Base-by-base conservation (phyloP, 345 rosid genomes). In the Aquilaria malaccensis region DNA sequence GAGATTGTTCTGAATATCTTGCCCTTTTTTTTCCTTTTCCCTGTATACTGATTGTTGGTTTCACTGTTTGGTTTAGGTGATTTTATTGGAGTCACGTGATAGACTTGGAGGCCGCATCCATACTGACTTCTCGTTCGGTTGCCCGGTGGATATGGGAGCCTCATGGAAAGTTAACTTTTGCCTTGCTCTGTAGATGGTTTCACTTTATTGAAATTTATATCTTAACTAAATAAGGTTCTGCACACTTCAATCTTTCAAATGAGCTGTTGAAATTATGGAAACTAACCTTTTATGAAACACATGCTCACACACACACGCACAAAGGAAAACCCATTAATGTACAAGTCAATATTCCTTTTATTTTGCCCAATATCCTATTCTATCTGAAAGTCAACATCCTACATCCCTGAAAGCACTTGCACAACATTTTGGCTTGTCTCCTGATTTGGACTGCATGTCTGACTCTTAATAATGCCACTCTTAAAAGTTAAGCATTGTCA, bases 71-170 rank as follows among this genome's bases (percentile, higher is more conserved):
- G 12, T 55, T 29, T 58, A 88, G 96, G 97, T 91, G 58, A 72
- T 73, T 51, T 68, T 91, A 70, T 80, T 85, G 32, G 98, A 92
- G 76, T 92, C 98, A 37, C 82, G 96, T 1, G 79, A 88, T 63
- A 79, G 98, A 73, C 80, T 88, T 65, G 98, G 98, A 63, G 98
- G 98, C 43, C 95, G 96, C 1, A 85, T 88, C 59, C 88, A 86
- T 65, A 92, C 98, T 2, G 96, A 92, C 76, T 83, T 84, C 69
- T 81, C 98, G 9, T 86, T 88, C 69, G 97, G 97, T 50, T 91
- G 80, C 72, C 96, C 97, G 0, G 96, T 91, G 67, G 97, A 91
- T 68, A 68, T 91, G 89, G 96, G 96, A 72, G 96, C 90, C 58
- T 84, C 94, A 69, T 86, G 93, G 93, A 58, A 70, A 70, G 81